Base-by-base conservation (phyloP, 2,329 filamentous ascomycete genomes). In the Epichloe bromicola region DNA sequence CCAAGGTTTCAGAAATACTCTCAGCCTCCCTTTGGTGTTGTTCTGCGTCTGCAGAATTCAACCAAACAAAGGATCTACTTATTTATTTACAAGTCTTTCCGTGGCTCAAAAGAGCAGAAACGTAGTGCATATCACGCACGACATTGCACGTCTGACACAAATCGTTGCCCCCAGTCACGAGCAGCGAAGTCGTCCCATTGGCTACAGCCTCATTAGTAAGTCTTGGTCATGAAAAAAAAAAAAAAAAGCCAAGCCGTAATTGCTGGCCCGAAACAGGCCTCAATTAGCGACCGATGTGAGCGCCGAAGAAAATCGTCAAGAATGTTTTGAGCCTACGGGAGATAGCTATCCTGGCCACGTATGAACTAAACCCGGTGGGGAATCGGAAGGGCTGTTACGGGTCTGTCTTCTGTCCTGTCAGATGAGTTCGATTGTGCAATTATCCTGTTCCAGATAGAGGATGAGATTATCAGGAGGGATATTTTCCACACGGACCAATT, bases 171-270 rank as follows among this genome's bases (percentile, higher is more conserved):
- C 50, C 39, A 36, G 45, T 51, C 20, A 33, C 69, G 23, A 69
- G 68, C 56, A 72, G 70, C 55, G 59, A 68, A 58, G 65, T 79
- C 47, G 74, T 50, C 59, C 65, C 34, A 73, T 74, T 44, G 78
- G 76, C 61, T 77, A 70, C 57, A 76, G 77, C 55, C 68, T 79
- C 39, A 77, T 80, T 75, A 69, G 74, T 74, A 65, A 52, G 65
- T 57, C 3, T n/a, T 26, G 8, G 12, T 15, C 20, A 3, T 15
- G 23, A 19, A 19, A 19, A 19, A 19, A 2, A 19, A 6, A 12
- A 10, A 23, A 4, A 14, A 15, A 30, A 4, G 14, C n/a, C 8
- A 23, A 33, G 2, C 26, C 14, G 4, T 43, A 23, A 20, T 43
- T 43, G 42, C 23, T 44, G 23, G 17, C 42, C 23, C 4, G 41